phyloP scores from a whole-genome alignment of 2,329 filamentous ascomycete genomes.

The Thielaviopsis populi region DNA sequence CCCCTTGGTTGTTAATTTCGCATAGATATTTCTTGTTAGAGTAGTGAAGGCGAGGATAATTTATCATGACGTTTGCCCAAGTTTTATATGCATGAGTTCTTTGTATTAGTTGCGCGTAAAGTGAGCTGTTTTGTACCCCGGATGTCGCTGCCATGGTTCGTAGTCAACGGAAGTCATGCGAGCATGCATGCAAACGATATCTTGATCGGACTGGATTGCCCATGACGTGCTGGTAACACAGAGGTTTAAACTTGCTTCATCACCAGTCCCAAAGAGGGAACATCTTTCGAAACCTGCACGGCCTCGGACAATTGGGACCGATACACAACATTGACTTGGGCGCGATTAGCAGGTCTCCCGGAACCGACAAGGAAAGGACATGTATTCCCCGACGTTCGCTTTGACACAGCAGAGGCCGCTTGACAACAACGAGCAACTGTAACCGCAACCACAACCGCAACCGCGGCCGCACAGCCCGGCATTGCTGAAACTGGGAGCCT shows the following conservation, averaged over 20 bases:
- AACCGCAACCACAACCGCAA: background rate
- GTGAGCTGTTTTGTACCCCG: too few relatives aligned
- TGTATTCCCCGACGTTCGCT: background rate
- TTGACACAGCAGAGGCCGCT: background rate
- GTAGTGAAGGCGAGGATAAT: background rate
- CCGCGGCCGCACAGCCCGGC: background rate
- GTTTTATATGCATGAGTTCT: background rate
- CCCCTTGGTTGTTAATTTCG: background rate
- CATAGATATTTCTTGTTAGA: background rate
- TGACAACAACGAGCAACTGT: background rate
- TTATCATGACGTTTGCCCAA: background rate
- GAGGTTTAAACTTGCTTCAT: background rate
- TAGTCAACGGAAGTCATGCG: too few relatives aligned
- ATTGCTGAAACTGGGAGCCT: constrained; percentile 1
- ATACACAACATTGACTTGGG: background rate
- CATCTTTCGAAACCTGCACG: background rate
- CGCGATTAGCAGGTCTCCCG: background rate
- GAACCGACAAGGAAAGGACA: background rate
- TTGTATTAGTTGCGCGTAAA: background rate
- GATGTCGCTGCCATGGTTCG: too few relatives aligned
- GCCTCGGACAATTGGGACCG: background rate
- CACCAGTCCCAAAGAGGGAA: background rate
- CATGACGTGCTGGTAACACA: background rate
- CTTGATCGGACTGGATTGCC: background rate
- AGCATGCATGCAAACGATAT: background rate